Evolutionary conservation across 345 rosid genomes (phyloP), one percentile per base, ranked within the genome.

Genomic region (Ricinus communis): DNA sequence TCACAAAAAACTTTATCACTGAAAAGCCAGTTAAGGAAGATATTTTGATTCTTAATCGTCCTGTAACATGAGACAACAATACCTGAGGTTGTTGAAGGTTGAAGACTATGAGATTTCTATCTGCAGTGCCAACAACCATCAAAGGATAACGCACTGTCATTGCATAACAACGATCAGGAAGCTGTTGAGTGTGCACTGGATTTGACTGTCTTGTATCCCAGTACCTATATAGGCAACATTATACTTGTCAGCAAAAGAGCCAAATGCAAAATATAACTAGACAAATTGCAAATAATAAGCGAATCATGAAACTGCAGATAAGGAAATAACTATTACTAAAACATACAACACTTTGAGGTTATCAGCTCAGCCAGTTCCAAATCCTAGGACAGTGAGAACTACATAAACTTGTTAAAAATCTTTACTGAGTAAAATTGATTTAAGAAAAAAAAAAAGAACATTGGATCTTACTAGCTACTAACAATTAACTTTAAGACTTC

Each of bases 51-150:
- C n/a, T n/a, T n/a, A 49, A 60, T 72, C 19, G 40, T 56, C 59
- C 63, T 8, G 47, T 33, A 30, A 51, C 22, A 75, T 21, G 19
- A 47, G 70, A 66, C 66, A 65, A 51, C 49, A 68, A 53, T 69
- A 91, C 99, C 98, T 96, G 97, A 65, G 99, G 98, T 71, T 79
- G 91, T 81, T 89, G 91, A 85, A 93, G 78, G 83, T 96, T 91
- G 78, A 78, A 93, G 71, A 93, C 85, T 61, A 93, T 78, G 50
- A 96, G 77, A 81, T 96, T 93, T 83, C 98, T 87, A 66, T 96
- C 99, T 0, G 98, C 99, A 69, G 99, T 93, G 43, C 90, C 99
- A 43, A 93, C 98, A 78, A 96, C 97, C 99, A 96, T 93, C 74
- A 93, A 81, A 30, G 96, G 97, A 80, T 96, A 76, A 62, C 84